Conservation (phyloP, 192 early-diverging fungal species). For the Coemansia sp. region DNA sequence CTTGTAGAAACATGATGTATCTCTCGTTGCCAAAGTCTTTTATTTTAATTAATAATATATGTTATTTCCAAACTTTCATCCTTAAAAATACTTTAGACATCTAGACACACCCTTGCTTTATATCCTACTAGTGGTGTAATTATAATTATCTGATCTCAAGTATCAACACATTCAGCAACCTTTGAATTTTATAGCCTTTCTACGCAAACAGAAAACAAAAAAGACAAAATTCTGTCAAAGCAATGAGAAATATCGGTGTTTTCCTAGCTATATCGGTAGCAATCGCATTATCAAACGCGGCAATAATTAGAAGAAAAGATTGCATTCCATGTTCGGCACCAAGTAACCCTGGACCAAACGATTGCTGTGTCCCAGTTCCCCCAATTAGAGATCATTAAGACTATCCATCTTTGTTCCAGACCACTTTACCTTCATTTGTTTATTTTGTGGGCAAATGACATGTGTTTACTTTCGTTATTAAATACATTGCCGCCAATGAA, state of each 20-base stretch:
- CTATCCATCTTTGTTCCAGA: neutral
- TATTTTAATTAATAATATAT: too few species aligned
- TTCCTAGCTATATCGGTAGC: neutral
- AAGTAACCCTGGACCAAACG: slow-evolving; percentile 33
- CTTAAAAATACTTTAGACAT: too few species aligned
- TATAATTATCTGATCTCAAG: too few species aligned
- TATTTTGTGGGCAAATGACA: neutral
- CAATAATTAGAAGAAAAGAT: slow-evolving; percentile 19
- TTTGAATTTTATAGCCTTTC: too few species aligned
- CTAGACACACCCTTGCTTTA: too few species aligned
- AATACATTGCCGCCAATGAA: neutral
- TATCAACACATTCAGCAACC: too few species aligned
- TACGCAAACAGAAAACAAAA: neutral
- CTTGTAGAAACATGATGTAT: too few species aligned
- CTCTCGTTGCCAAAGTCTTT: too few species aligned
- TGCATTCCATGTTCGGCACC: slow-evolving; percentile 47
- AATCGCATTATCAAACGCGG: slow-evolving; percentile 5
- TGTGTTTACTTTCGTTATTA: too few species aligned
- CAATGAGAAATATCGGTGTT: neutral
- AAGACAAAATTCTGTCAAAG: neutral
- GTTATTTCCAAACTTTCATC: too few species aligned
- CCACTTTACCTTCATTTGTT: neutral
- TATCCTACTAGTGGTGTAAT: too few species aligned
- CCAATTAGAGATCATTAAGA: slow-evolving; percentile 10
- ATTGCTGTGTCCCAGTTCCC: slow-evolving; percentile 47